A percentile compares a stretch with the other conserved stretches of the same genome.
These are phyloP conservation scores for Colletotrichum sp. DNA, from an alignment of 2,329 filamentous ascomycete genomes.

Conservation along the genomic window DNA sequence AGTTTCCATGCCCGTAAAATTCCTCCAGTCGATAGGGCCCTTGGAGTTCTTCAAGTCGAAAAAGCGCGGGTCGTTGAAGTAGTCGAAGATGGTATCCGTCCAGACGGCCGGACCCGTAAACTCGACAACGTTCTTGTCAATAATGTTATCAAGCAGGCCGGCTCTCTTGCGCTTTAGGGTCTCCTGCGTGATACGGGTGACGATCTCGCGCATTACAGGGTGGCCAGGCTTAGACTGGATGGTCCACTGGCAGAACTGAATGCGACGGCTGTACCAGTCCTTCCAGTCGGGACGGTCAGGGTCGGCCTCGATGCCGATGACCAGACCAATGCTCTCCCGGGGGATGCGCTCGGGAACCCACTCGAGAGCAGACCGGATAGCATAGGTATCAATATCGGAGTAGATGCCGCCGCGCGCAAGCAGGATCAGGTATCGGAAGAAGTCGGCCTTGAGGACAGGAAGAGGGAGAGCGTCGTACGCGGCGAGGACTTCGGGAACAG, in stretches of 20 bases:
- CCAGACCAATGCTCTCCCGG: conserved; percentile 78
- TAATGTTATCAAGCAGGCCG: conserved; percentile 63
- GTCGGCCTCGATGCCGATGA: conserved; percentile 96
- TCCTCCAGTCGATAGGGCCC: conserved; percentile 79
- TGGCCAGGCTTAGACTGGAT: conserved; percentile 96
- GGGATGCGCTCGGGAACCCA: conserved; percentile 87
- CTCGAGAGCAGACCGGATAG: conserved; percentile 80
- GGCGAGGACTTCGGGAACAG: conserved; percentile 78
- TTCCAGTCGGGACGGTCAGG: conserved; percentile 92
- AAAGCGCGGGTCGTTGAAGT: conserved; percentile 89
- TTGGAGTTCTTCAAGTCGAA: conserved; percentile 79
- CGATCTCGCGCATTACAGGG: conserved; percentile 86
- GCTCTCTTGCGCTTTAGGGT: conserved; percentile 75
- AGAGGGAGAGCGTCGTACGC: conserved; percentile 77
- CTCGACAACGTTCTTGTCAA: conserved; percentile 81
- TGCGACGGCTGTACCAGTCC: conserved; percentile 93
- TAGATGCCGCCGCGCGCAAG: conserved; percentile 72
- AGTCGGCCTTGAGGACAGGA: conserved; percentile 79
- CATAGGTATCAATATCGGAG: conserved; percentile 89
- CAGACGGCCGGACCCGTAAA: conserved; percentile 94
- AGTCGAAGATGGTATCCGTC: conserved; percentile 91
- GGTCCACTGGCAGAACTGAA: conserved; percentile 99
- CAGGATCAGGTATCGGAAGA: conserved; percentile 77
- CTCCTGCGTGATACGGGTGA: conserved; percentile 83
- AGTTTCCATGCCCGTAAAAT: conserved; percentile 86